These are phyloP conservation scores for Nephelium lappaceum DNA, from an alignment of 345 rosid species.

Conservation along the genomic window DNA sequence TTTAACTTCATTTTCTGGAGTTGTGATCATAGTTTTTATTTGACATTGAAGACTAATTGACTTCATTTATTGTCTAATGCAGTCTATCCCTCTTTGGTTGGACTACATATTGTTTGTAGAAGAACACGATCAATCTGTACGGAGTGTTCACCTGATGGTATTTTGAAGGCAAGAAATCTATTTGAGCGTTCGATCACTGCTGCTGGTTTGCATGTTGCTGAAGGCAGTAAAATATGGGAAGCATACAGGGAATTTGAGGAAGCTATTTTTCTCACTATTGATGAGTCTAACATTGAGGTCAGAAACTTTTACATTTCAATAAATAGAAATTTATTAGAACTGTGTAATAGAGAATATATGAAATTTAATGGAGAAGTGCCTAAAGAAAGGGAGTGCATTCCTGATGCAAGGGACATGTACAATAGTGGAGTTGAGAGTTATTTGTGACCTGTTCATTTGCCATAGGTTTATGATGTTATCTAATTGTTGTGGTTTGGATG, in stretches of 20 bases:
- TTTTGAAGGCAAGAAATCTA: constrained; percentile 72
- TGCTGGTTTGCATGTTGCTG: constrained; percentile 74
- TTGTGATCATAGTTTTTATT: background rate
- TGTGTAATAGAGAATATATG: no score
- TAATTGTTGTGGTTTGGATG: background rate
- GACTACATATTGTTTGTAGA: constrained; percentile 74
- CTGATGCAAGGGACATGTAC: background rate
- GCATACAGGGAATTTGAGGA: constrained; percentile 75
- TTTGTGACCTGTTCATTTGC: background rate
- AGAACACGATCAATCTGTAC: constrained; percentile 65
- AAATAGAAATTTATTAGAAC: constrained; percentile 1
- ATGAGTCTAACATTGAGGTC: constrained; percentile 61
- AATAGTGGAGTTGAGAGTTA: background rate
- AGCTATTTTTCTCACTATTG: constrained; percentile 55
- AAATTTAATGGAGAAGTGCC: no score
- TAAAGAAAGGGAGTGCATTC: background rate
- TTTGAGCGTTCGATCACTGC: constrained; percentile 91
- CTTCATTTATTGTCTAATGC: constrained; percentile 30
- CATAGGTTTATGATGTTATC: background rate
- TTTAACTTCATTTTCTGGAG: background rate
- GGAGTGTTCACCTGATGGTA: constrained; percentile 57
- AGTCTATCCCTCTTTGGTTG: constrained; percentile 89
- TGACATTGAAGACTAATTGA: constrained; percentile 1
- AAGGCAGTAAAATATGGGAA: constrained; percentile 89
- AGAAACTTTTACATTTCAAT: background rate